Conservation (phyloP, 257 asterid genomes). For the Buddleja alternifolia region DNA sequence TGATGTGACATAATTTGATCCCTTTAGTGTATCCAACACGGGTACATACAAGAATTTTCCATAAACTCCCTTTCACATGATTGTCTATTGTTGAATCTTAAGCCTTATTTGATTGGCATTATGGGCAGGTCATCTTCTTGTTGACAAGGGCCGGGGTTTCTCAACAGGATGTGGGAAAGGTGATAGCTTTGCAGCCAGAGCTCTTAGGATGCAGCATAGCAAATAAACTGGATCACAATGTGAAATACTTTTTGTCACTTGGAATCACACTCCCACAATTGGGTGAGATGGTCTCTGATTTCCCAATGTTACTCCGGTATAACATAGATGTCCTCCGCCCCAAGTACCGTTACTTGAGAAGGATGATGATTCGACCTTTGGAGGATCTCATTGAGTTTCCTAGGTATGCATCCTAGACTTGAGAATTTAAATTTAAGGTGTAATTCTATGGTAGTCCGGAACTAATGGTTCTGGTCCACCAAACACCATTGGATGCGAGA, state of each 20-base stretch:
- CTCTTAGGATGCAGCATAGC: slow-evolving; percentile 89
- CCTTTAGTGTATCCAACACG: too few relatives aligned
- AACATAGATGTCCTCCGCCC: slow-evolving; percentile 83
- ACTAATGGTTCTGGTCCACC: too few relatives aligned
- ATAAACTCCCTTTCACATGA: neutral
- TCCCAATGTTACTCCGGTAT: slow-evolving; percentile 83
- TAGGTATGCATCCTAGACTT: slow-evolving; percentile 49
- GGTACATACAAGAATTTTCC: too few relatives aligned
- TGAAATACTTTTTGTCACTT: slow-evolving; percentile 81
- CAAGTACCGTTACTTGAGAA: slow-evolving; percentile 79
- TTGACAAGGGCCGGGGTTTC: slow-evolving; percentile 88
- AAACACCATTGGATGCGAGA: too few relatives aligned
- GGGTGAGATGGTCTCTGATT: slow-evolving; percentile 84
- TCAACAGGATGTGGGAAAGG: slow-evolving; percentile 77
- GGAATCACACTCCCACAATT: slow-evolving; percentile 67
- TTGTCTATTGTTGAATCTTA: neutral
- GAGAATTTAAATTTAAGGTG: neutral
- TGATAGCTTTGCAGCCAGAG: slow-evolving; percentile 78
- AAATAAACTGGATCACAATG: slow-evolving; percentile 80
- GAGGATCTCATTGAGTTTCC: slow-evolving; percentile 86
- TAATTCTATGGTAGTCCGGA: too few relatives aligned
- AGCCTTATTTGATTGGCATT: neutral
- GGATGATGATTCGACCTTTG: slow-evolving; percentile 87
- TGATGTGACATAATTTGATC: too few relatives aligned
- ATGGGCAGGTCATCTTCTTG: slow-evolving; percentile 72